Evolutionary conservation across 306 rosid genomes (phyloP).

Genomic region (Begonia masoniana): DNA sequence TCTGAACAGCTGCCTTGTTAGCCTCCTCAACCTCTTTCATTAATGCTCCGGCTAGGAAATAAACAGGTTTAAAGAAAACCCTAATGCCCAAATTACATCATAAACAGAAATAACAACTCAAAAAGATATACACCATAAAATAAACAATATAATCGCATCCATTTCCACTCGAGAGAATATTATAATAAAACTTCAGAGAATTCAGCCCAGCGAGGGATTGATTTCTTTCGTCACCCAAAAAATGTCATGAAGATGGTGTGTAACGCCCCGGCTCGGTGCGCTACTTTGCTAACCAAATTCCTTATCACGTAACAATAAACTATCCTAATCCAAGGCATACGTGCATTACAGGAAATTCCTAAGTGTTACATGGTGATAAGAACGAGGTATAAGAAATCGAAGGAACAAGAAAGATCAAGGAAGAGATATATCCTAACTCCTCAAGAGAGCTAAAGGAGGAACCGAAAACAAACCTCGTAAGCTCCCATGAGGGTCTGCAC

Average conservation of each 20-base stretch:
- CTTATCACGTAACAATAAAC: no score
- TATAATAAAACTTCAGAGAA: no score
- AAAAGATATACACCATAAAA: neutral
- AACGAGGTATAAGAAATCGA: neutral
- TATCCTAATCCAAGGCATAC: no score
- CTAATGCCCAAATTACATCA: neutral
- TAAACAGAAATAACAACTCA: neutral
- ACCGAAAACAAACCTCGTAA: constrained; percentile 4
- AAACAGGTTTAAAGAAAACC: neutral
- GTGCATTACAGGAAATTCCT: no score
- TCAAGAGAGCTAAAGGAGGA: neutral
- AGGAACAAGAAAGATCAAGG: neutral
- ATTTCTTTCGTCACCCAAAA: no score
- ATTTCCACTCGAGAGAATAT: no score
- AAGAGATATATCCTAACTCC: neutral
- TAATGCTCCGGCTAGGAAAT: neutral
- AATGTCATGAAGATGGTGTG: no score
- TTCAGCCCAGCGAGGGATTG: no score
- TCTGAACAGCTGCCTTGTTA: constrained; percentile 12
- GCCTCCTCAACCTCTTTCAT: constrained; percentile 14
- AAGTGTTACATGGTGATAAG: no score
- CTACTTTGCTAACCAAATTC: no score
- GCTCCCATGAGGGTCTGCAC: no score
- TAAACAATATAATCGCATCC: neutral
- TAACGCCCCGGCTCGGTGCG: no score